Conservation (phyloP, 2,329 filamentous ascomycete species). For the Colletotrichum tamarilloi region DNA sequence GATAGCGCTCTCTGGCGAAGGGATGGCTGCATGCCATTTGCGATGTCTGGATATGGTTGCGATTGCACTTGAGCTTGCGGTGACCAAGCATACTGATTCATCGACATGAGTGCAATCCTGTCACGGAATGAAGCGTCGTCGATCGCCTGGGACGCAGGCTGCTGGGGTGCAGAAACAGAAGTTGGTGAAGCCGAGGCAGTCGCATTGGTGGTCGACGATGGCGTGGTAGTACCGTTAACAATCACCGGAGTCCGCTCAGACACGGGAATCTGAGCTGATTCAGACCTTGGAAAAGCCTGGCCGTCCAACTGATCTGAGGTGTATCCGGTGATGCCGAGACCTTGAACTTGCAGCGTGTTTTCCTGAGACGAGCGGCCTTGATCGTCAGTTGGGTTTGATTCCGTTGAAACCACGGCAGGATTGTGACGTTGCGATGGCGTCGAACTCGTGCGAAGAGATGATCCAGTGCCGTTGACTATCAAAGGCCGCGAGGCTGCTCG, state of each 20-base stretch:
- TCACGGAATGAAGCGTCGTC: slow-evolving; percentile 56
- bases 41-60: slow-evolving; percentile 38
- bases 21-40: slow-evolving; percentile 45
- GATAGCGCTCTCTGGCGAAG: slow-evolving; percentile 51
- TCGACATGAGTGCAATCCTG: slow-evolving; percentile 55
- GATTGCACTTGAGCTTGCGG: slow-evolving; percentile 18
- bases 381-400: slow-evolving; percentile 39
- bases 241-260: slow-evolving; percentile 46
- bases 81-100: slow-evolving; percentile 41
- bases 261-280: slow-evolving; percentile 33
- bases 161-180: slow-evolving; percentile 1
- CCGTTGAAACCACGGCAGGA: neutral
- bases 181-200: slow-evolving; percentile 22
- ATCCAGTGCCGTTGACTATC: slow-evolving; percentile 66
- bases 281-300: neutral
- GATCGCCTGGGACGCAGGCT: neutral
- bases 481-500: slow-evolving; percentile 56
- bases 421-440: slow-evolving; percentile 34
- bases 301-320: slow-evolving; percentile 8
- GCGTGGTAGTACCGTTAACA: slow-evolving; percentile 47
- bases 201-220: slow-evolving; percentile 17
- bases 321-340: slow-evolving; percentile 28
- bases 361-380: slow-evolving; percentile 38
- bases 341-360: slow-evolving; percentile 42
- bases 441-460: slow-evolving; percentile 50